Base-by-base conservation (phyloP, 2,329 filamentous ascomycete genomes). In the Beauveria caledonica region DNA sequence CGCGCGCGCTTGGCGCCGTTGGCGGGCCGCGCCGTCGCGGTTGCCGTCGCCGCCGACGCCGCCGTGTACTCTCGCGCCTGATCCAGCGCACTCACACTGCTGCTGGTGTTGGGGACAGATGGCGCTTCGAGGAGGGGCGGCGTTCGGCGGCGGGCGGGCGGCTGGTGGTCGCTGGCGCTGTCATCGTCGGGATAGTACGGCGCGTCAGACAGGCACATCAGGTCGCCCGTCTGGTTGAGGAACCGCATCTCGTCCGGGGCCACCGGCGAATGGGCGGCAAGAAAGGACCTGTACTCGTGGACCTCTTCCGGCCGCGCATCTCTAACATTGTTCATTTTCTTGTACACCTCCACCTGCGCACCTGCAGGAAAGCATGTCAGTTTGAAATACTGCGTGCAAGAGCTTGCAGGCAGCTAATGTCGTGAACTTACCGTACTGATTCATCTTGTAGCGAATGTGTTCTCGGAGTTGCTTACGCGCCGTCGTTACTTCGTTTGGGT, bases 361-460 rank as follows among this genome's bases (percentile, higher is more conserved):
- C 73, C 55, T 89, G 84, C 10, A 76, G 71, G 5, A 73, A n/a
- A 13, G 1, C 80, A 83, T 86, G 58, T 67, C 55, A 67, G 58
- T 15, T 15, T 48, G 44, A 27, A 5, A 42, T n/a, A 27, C 11
- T 2, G 19, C 13, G 7, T 7, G n/a, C 5, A 13, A 13, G 7
- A 29, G 48, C 9, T 15, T 52, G 36, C 25, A n/a, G 4, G 58
- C 11, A 64, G 60, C 33, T 15, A 53, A 25, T 40, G 11, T n/a
- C 25, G 19, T 15, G 33, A 56, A 61, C 81, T 71, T 73, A 87
- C 85, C 86, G 68, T 90, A 90, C 67, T 88, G 85, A 36, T 80
- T 79, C 9, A 89, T 72, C 69, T 89, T 89, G 64, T 81, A 79
- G 17, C 82, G 86, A 58, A 89, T 84, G 64, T 82, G 79, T 15